Evolutionary conservation across 2,329 filamentous ascomycete genomes (phyloP).

Genomic region (Aspergillus quadricinctus): DNA sequence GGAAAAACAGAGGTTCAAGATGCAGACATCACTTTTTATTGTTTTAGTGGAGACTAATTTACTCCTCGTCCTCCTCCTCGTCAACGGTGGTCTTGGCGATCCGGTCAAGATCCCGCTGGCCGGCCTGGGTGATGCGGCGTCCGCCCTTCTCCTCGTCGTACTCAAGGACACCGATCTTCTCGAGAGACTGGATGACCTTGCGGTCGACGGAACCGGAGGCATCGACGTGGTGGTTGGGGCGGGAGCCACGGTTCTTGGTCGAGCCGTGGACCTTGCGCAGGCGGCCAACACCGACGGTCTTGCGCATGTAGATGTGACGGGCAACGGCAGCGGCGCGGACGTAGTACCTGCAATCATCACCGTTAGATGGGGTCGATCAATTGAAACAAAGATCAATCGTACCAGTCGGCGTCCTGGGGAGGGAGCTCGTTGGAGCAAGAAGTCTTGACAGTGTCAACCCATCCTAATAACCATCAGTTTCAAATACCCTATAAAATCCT

Average conservation of each 20-base stretch:
- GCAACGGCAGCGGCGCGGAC: slow-evolving; percentile 89
- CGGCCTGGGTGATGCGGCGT: slow-evolving; percentile 94
- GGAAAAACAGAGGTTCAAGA: slow-evolving; percentile 5
- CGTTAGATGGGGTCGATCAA: background rate
- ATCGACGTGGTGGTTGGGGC: slow-evolving; percentile 91
- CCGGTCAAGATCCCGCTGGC: slow-evolving; percentile 98
- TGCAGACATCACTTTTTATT: slow-evolving; percentile 23
- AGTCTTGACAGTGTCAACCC: slow-evolving; percentile 99
- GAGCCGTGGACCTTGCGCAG: slow-evolving; percentile 94
- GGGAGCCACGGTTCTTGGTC: slow-evolving; percentile 93
- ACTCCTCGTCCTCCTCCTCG: slow-evolving; percentile 43
- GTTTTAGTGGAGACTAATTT: slow-evolving; percentile 31
- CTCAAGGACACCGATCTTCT: slow-evolving; percentile 99
- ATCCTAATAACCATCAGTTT: slow-evolving; percentile 55
- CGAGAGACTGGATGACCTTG: slow-evolving; percentile 93
- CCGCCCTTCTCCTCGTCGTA: slow-evolving; percentile 98
- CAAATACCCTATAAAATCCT: background rate
- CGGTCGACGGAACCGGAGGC: slow-evolving; percentile 94
- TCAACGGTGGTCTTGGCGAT: slow-evolving; percentile 70
- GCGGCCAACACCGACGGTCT: slow-evolving; percentile 97
- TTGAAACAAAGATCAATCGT: slow-evolving; percentile 48
- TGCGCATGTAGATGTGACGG: slow-evolving; percentile 98
- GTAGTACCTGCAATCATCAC: slow-evolving; percentile 54
- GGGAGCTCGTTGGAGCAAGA: slow-evolving; percentile 94
- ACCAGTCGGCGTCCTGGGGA: slow-evolving; percentile 98